These are phyloP conservation scores for Xanthoparmelia taractica DNA, from an alignment of 495 filamentous ascomycete genomes.

Conservation along the genomic window DNA sequence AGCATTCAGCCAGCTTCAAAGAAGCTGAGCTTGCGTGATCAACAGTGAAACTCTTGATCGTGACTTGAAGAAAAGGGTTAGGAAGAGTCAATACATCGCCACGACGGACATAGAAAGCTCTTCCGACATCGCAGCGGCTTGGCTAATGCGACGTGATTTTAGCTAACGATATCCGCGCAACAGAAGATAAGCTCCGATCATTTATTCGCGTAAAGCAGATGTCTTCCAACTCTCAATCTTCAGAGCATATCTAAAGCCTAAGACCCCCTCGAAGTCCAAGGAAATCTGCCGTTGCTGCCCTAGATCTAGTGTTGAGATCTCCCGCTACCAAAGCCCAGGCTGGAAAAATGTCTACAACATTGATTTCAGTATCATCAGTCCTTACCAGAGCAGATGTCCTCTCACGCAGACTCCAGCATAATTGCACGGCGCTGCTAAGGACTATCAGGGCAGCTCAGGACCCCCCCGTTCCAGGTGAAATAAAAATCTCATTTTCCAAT, in stretches of 20 bases:
- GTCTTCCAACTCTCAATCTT: not conserved
- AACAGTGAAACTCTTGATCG: not conserved
- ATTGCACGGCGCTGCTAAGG: conserved; percentile 10
- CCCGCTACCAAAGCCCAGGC: not conserved
- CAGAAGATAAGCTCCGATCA: no score
- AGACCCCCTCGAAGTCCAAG: conserved; percentile 8
- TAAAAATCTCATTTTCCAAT: not conserved
- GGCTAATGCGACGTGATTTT: no score
- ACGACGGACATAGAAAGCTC: no score
- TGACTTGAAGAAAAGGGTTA: not conserved
- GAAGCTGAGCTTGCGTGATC: no score
- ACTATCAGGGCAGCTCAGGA: conserved; percentile 1
- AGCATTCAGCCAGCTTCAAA: no score
- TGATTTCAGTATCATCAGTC: conserved; percentile 16
- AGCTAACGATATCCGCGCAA: no score
- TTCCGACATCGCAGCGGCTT: no score
- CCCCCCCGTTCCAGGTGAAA: not conserved
- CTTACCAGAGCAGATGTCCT: conserved; percentile 17
- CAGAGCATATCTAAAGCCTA: not conserved
- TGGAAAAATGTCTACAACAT: conserved; percentile 8
- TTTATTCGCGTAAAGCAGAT: no score
- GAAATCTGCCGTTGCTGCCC: conserved; percentile 10
- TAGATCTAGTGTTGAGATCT: conserved; percentile 2
- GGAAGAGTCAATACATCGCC: not conserved
- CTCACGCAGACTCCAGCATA: conserved; percentile 14